Base-by-base conservation (phyloP, 805 yeast genomes). In the Wickerhamomyces rabaulensis region DNA sequence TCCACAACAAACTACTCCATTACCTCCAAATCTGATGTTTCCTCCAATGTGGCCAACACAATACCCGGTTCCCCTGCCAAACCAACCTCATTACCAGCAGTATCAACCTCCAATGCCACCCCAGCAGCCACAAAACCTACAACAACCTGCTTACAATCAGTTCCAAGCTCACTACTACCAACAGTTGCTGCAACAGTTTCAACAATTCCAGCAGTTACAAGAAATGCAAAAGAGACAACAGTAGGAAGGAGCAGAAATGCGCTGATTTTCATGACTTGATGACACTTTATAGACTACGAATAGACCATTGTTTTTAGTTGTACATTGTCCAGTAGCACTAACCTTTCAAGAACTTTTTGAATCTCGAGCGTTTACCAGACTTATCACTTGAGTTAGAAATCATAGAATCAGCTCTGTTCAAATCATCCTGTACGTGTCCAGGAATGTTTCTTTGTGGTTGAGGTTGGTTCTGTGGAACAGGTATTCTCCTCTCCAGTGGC, bases 301-400 rank as follows among this genome's bases (percentile, higher is more conserved):
- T 9, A 25, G 27, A 25, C 4, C 27, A 25, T 25, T 25, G 9
- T n/a, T n/a, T n/a, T n/a, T n/a, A 25, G 12, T 9, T 25, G 8
- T 25, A 25, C 12, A 25, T 4, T 27, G 8, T 27, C 13, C 31
- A 27, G 2, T 16, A 16, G 3, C 10, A 16, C 41, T 29, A 51
- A 15, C 56, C 51, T 43, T 63, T 75, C 47, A 78, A 68, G 39
- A 78, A 68, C 48, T 69, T 73, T 45, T 73, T 71, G 46, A 79
- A 69, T 51, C 73, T 75, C 13, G 69, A 64, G 36, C 71, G 69
- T 59, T 77, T 73, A 47, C 72, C 76, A 53, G 70, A 71, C 41
- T 71, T 70, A 31, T 63, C 60, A 8, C 51, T 49, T n/a, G 51
- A 45, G 3, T 47, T 33, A 33, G 36, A n/a, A 4, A 3, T 16